Base-by-base conservation (phyloP, 495 filamentous ascomycete species). In the Chaetomium fimeti region DNA sequence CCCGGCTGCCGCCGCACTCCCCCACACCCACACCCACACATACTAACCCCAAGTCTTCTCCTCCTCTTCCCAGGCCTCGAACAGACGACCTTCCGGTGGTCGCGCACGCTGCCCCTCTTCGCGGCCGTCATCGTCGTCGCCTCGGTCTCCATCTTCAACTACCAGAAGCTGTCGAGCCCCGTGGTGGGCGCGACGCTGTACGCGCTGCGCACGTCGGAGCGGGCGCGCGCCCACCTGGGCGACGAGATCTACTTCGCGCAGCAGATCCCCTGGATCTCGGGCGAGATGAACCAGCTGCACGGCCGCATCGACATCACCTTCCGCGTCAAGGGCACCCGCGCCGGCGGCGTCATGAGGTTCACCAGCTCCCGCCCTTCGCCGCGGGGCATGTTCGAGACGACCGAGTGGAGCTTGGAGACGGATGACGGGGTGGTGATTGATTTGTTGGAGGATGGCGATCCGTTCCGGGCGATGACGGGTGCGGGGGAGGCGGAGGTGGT, bases 121-220 rank as follows among this genome's bases (percentile, higher is more conserved):
- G 65, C 81, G 28, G 76, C 80, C 47, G 75, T 87, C 52, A 81
- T 93, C 58, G 84, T 84, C 38, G 79, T 79, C 22, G 87, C 86
- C 57, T 86, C 88, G 64, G 78, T 94, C 43, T 90, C 86, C 49
- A 94, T 96, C 74, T 98, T 98, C 88, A 98, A 98, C 81, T 98
- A 98, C 83, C 93, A 98, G 71, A 97, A 97, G 73, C 83, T 86
- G 3, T 91, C 89, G 3, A 89, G 85, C 20, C 89, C 88, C 59
- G 86, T 97, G 15, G 91, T 97, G 5, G 86, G 83, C 63, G 90
- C 89, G 51, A 93, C 91, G 7, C 83, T 98, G 2, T 98, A 97
- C 80, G 88, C 93, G 1, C 83, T 98, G 49, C 90, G 94, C 60
- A 95, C 89, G 15, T 90, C 88, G 53, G 77, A 83, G 8, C 76